phyloP scores from a whole-genome alignment of 2,329 filamentous ascomycete species.

The Neurospora sp. region DNA sequence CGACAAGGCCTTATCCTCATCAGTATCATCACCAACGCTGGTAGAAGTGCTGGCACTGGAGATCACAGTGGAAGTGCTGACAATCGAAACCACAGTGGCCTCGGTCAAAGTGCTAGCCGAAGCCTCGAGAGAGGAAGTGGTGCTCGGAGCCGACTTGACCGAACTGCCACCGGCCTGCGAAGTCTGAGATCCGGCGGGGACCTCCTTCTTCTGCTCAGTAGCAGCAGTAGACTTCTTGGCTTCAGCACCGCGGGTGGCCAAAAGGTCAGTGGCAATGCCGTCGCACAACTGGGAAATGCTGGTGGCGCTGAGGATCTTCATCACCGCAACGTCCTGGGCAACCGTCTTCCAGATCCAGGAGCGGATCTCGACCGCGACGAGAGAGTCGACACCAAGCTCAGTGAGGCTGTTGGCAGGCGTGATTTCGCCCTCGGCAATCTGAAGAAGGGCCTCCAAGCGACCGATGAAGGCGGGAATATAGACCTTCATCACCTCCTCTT shows the following conservation, averaged over 20 bases:
- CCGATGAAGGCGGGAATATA: conserved; percentile 21
- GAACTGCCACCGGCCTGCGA: not conserved
- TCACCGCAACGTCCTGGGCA: conserved; percentile 32
- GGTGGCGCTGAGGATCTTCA: conserved; percentile 31
- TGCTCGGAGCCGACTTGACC: not conserved
- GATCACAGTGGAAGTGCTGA: not conserved
- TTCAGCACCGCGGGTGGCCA: not conserved
- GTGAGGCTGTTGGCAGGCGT: conserved; percentile 22
- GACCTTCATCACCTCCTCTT: conserved; percentile 16
- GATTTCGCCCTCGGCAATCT: conserved; percentile 21
- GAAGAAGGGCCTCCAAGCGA: conserved; percentile 24
- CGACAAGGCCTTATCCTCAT: not conserved
- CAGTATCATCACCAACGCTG: not conserved
- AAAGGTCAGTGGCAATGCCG: conserved; percentile 6
- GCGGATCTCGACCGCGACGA: conserved; percentile 32
- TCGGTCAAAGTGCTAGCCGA: not conserved
- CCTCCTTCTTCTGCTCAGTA: not conserved
- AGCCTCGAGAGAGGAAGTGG: not conserved
- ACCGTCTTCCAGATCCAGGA: conserved; percentile 35
- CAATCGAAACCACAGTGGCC: not conserved
- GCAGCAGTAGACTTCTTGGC: not conserved
- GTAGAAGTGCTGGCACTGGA: not conserved
- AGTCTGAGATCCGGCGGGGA: not conserved
- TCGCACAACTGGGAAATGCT: conserved; percentile 17
- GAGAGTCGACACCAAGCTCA: conserved; percentile 32